Conservation (phyloP, 129 eudicot species). For the Flaveria robusta region DNA sequence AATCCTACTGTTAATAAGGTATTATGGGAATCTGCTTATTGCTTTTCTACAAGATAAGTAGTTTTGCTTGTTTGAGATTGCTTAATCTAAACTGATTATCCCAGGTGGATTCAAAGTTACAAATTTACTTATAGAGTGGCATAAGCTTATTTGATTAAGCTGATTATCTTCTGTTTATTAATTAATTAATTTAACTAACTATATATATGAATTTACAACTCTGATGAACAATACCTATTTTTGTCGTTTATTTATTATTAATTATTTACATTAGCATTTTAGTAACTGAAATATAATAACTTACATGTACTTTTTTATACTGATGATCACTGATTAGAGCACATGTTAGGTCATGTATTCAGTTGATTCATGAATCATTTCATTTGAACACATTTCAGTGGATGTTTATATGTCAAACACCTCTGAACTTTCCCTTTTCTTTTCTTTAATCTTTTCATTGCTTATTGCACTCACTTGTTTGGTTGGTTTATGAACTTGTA, state of each 20-base stretch:
- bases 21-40: conserved; percentile 7
- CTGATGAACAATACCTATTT: too few species aligned
- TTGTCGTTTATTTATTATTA: neutral
- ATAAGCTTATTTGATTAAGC: neutral
- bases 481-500: neutral
- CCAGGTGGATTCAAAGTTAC: neutral
- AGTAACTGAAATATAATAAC: neutral
- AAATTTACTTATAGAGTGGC: neutral
- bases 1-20: conserved; percentile 93
- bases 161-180: neutral
- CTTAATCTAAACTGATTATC: conserved; percentile 5
- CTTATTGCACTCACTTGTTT: neutral
- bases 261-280: neutral
- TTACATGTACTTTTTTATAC: neutral
- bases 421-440: neutral
- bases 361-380: neutral
- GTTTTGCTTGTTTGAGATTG: neutral
- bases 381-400: neutral
- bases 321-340: neutral
- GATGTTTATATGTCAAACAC: conserved; percentile 11
- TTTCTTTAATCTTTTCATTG: neutral
- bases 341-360: neutral
- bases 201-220: too few species aligned
- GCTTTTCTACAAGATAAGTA: neutral
- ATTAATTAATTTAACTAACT: too few species aligned